Evolutionary conservation across 177 flowering plant species (phyloP), one percentile per base, ranked within the genome.

Genomic region (Telopea speciosissima): DNA sequence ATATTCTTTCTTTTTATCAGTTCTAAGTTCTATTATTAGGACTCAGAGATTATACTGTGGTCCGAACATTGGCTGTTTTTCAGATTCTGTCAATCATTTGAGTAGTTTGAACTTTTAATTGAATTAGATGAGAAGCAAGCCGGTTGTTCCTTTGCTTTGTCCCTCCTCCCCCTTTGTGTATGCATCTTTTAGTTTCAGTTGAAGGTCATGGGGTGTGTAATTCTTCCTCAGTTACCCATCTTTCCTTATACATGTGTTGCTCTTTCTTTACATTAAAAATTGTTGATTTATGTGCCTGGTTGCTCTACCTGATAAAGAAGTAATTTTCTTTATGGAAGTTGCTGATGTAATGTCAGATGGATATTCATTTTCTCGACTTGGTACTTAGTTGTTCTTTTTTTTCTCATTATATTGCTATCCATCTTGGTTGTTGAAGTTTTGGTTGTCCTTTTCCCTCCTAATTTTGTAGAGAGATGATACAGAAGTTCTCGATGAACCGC

Each of bases 401-500:
- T 3, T 44, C 1, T 8, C 14, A 2, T 8, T 44, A 6, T 44
- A 44, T 44, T 8, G 4, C 14, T 13, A 12, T 45, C 1, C 12
- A 3, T 56, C 25, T 33, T 75, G 49, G 17, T 66, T 66, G 23
- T 33, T 62, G 68, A 62, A 21, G 9, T n/a, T 59, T 16, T 23
- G 36, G n/a, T 21, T 24, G 63, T 73, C 24, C 5, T 62, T 68
- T 73, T 24, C 8, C 45, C 49, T 40, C 54, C 9, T 72, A 12
- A 49, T 59, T 24, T 77, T 65, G 13, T 66, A 95, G 99, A 87
- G 99, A 83, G 95, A 95, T 85, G 98, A 95, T 76, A 86, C 68
- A n/a, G 98, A 96, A 77, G 96, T 93, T 80, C 90, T 93, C 65
- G 99, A 96, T 80, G 99, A 96, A 81, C 99, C 99, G 8, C 89